Base-by-base conservation (phyloP, 2,329 filamentous ascomycete genomes). In the Verticillium albo-atrum region DNA sequence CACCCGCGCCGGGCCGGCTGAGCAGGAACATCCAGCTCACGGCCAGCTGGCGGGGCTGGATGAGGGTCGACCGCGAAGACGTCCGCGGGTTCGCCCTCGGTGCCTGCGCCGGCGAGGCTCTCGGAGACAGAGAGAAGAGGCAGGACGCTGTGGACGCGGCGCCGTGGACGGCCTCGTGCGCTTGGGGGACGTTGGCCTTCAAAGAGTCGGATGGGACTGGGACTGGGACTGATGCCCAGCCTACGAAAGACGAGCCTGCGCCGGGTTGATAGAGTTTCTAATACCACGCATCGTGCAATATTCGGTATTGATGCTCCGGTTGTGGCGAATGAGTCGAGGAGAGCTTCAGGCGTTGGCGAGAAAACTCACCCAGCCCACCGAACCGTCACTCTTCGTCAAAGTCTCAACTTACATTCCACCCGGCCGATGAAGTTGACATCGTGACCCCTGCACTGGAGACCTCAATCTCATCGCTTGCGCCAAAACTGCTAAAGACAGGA, bases 141-240 rank as follows among this genome's bases (percentile, higher is more conserved):
- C 72, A 78, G 60, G 67, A 67, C 23, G 74, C 68, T 10, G 78
- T 80, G 2, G 75, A 79, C 27, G 68, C 63, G 14, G 73, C 75
- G 30, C 76, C 75, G 2, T 85, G 81, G 82, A 65, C 71, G 27
- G 82, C 75, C 15, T 70, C 65, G 37, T 83, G 80, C 25, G 70
- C 71, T 32, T 85, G 81, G 80, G 83, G 82, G 60, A 67, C 68
- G 6, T 82, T 84, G 65, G 65, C 62, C 15, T 82, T 82, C 67
- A 25, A 2, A 15, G 25, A 27, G 25, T 4, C 23, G 67, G 65
- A 12, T 20, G 30, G n/a, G n/a, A n/a, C n/a, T n/a, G n/a, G n/a
- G n/a, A n/a, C n/a, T n/a, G n/a, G n/a, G n/a, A n/a, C 20, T 27
- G 54, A 4, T 27, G 54, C 25, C 12, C 30, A 15, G 54, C 2